Percentiles rank a stretch among this genome's conserved stretches.
These are phyloP conservation scores for Solanum acaule DNA, from an alignment of 257 asterid genomes.

Conservation along the genomic window DNA sequence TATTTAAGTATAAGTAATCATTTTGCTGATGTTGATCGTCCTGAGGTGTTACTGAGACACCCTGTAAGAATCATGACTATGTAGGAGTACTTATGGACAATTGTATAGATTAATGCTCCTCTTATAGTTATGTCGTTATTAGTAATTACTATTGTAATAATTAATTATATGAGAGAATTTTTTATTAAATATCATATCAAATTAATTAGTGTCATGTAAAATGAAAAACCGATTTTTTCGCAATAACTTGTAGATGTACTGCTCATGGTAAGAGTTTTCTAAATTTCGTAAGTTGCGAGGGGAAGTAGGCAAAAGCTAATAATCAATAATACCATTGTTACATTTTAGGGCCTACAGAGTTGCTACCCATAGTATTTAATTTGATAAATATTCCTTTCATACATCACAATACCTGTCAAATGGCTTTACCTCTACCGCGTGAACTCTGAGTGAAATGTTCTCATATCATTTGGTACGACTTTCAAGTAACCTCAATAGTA, in stretches of 20 bases:
- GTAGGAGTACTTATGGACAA: background rate
- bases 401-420: background rate
- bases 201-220: too few species aligned
- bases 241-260: too few species aligned
- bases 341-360: background rate
- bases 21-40: background rate
- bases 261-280: background rate
- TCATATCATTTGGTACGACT: background rate
- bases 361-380: background rate
- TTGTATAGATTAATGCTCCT: too few species aligned
- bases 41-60: background rate
- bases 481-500: background rate
- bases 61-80: background rate
- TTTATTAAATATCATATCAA: too few species aligned
- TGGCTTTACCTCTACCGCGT: background rate
- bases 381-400: background rate
- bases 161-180: too few species aligned
- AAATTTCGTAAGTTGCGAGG: background rate
- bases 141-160: too few species aligned
- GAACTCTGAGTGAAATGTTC: background rate
- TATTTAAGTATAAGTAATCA: background rate
- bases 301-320: background rate
- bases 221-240: accelerated
- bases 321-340: background rate
- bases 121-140: too few species aligned